Evolutionary conservation across 176 grass and related monocot species (phyloP).

Genomic region (Guadua angustifolia): DNA sequence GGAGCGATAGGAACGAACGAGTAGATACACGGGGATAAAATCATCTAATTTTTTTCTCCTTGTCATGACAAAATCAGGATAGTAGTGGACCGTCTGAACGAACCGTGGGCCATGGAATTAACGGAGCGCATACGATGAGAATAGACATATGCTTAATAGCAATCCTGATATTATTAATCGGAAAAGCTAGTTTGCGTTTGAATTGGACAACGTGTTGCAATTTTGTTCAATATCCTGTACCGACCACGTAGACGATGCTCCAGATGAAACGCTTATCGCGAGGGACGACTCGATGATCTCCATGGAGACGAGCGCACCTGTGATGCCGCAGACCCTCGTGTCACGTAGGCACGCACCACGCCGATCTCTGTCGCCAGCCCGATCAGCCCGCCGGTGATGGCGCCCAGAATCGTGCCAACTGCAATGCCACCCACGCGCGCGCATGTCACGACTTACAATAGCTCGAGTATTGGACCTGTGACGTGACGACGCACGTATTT

Average conservation of each 20-base stretch:
- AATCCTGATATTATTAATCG: no score
- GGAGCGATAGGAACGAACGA: no score
- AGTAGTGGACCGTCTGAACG: no score
- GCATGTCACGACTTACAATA: not conserved
- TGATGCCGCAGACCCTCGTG: constrained; percentile 54
- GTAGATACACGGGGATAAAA: no score
- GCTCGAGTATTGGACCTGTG: not conserved
- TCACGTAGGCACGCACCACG: constrained; percentile 44
- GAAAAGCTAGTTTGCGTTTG: not conserved
- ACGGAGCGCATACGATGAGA: no score
- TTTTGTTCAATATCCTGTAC: not conserved
- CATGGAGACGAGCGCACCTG: constrained; percentile 64
- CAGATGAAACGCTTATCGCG: constrained; percentile 51
- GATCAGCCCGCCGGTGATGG: constrained; percentile 64
- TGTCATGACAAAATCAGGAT: no score
- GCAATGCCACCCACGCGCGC: not conserved
- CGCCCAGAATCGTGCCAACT: constrained; percentile 61
- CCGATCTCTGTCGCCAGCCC: constrained; percentile 69
- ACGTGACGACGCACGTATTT: not conserved
- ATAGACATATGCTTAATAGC: no score
- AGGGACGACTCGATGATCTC: constrained; percentile 63
- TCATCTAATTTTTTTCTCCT: no score
- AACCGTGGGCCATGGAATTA: no score
- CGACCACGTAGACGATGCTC: constrained; percentile 66
- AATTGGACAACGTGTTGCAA: not conserved